Conservation (phyloP, 371 early-diverging fungal species). For the Dipsacomyces acuminosporus region DNA sequence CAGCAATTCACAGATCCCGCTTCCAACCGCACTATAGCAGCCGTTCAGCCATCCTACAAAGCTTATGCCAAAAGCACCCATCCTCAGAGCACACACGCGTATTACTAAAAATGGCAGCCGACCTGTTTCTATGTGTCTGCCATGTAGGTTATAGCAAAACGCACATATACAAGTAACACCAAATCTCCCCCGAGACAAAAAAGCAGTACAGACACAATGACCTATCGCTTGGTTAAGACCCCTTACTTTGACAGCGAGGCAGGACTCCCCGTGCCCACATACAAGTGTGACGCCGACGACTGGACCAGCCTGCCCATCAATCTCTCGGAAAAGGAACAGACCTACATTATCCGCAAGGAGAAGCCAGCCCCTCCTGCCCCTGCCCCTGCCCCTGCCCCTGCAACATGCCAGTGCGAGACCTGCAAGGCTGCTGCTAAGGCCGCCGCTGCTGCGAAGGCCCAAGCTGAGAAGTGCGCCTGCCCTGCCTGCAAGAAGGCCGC, state of each 20-base stretch:
- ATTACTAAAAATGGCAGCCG: no score
- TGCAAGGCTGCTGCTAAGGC: slow-evolving; percentile 10
- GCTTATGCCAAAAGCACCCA: no score
- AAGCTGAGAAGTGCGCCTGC: slow-evolving; percentile 21
- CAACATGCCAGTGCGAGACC: slow-evolving; percentile 4
- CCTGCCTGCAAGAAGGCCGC: slow-evolving; percentile 23
- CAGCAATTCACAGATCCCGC: no score
- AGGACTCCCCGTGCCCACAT: slow-evolving; percentile 39
- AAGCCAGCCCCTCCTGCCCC: no score
- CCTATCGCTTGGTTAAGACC: slow-evolving; percentile 39
- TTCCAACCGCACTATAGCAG: no score
- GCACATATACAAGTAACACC: neutral
- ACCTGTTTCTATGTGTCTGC: no score
- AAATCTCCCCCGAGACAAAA: neutral
- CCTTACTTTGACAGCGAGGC: slow-evolving; percentile 33
- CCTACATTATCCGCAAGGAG: slow-evolving; percentile 35
- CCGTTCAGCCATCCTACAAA: no score
- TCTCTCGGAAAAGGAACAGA: slow-evolving; percentile 38
- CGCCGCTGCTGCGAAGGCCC: slow-evolving; percentile 4
- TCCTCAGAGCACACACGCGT: no score
- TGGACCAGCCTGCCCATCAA: slow-evolving; percentile 46
- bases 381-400: neutral
- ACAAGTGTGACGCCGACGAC: slow-evolving; percentile 42
- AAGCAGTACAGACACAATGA: slow-evolving; percentile 12
- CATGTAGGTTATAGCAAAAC: no score